Percentiles rank a stretch among this genome's conserved stretches.
Evolutionary conservation across 768 basidiomycete species (phyloP).

Genomic region (Xerocomellus amylosporus): DNA sequence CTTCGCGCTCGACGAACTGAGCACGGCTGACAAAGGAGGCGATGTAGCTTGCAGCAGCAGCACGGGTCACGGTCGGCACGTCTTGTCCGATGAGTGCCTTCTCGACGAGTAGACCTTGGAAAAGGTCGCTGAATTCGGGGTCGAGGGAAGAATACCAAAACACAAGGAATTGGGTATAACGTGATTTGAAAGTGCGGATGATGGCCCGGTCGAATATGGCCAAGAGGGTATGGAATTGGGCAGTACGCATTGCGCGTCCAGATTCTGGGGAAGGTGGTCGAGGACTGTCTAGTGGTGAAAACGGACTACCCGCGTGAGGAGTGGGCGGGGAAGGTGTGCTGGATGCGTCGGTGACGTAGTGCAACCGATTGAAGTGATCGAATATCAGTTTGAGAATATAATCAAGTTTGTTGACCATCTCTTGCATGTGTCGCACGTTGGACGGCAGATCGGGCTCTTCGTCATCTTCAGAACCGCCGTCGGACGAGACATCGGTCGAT

Average conservation of each 20-base stretch:
- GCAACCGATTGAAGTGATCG: constrained; percentile 69
- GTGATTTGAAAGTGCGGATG: constrained; percentile 92
- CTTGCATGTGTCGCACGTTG: constrained; percentile 67
- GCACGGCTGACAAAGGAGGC: constrained; percentile 91
- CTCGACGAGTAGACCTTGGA: constrained; percentile 92
- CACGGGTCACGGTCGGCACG: constrained; percentile 73
- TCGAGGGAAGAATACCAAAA: constrained; percentile 96
- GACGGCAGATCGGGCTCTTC: constrained; percentile 36
- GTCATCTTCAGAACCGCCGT: constrained; percentile 51
- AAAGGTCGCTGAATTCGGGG: constrained; percentile 84
- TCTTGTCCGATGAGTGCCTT: constrained; percentile 68
- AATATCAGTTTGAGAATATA: constrained; percentile 82
- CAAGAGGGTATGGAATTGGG: constrained; percentile 84
- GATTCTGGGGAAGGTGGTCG: constrained; percentile 32
- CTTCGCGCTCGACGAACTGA: constrained; percentile 73
- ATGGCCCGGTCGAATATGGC: constrained; percentile 93
- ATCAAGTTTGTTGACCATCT: constrained; percentile 92
- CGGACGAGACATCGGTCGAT: constrained; percentile 77
- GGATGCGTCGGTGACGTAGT: constrained; percentile 28
- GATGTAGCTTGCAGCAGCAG: constrained; percentile 92
- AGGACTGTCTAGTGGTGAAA: constrained; percentile 21
- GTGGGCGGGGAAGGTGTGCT: constrained; percentile 13
- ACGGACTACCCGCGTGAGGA: constrained; percentile 1
- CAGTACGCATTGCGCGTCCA: constrained; percentile 41
- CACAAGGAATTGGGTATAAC: constrained; percentile 94